A percentile compares a stretch with the other conserved stretches of the same genome.
Conservation (phyloP, 2,329 filamentous ascomycete genomes). For the Anisogramma anomala region DNA sequence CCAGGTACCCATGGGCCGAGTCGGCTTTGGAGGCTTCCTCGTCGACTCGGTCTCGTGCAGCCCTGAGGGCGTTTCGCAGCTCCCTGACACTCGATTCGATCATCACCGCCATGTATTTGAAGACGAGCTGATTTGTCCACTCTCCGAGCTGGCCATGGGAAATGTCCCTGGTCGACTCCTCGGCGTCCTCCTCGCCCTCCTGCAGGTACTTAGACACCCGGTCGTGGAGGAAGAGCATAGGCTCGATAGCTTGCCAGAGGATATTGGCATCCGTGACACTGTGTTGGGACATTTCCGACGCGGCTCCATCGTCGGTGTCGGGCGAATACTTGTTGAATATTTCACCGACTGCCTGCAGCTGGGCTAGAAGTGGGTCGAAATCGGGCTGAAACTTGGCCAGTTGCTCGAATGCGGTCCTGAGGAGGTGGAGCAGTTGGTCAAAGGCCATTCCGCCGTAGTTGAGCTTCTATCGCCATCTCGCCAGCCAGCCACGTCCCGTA, state of each 20-base stretch:
- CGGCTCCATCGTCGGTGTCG: neutral
- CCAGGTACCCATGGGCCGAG: slow-evolving; percentile 19
- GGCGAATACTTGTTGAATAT: slow-evolving; percentile 20
- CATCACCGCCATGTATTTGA: slow-evolving; percentile 21
- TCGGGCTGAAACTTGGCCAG: slow-evolving; percentile 17
- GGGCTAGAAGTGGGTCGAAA: slow-evolving; percentile 17
- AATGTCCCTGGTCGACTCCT: slow-evolving; percentile 16
- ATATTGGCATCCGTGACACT: slow-evolving; percentile 17
- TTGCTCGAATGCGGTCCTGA: slow-evolving; percentile 19
- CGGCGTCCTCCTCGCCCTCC: slow-evolving; percentile 19
- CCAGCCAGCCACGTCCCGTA: neutral
- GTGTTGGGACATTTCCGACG: neutral
- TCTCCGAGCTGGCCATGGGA: slow-evolving; percentile 20
- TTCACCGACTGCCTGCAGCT: slow-evolving; percentile 19
- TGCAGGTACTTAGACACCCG: slow-evolving; percentile 21
- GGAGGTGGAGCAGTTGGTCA: slow-evolving; percentile 21
- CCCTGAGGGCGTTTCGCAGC: slow-evolving; percentile 21
- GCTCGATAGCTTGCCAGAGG: slow-evolving; percentile 22
- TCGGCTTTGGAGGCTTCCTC: slow-evolving; percentile 21
- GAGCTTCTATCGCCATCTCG: slow-evolving; percentile 13
- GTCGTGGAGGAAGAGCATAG: slow-evolving; percentile 22
- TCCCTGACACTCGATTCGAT: slow-evolving; percentile 22
- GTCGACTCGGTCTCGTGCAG: slow-evolving; percentile 22
- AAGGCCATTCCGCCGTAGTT: slow-evolving; percentile 21
- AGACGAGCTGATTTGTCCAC: slow-evolving; percentile 22